A percentile compares a stretch with the other conserved stretches of the same genome.
Conservation (phyloP, 805 yeast genomes). For the Nakazawaea sp. region DNA sequence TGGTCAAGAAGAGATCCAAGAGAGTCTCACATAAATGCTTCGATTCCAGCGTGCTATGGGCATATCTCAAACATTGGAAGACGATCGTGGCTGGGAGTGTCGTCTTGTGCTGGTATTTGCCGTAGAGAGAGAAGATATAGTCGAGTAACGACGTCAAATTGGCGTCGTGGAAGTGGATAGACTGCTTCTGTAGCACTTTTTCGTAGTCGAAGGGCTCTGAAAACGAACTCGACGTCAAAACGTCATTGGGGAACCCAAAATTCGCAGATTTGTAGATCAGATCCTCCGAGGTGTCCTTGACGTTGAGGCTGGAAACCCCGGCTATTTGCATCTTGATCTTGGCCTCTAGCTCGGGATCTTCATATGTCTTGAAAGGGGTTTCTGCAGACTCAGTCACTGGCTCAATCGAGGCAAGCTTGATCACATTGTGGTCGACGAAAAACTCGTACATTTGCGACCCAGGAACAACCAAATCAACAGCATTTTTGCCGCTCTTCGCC, state of each 20-base stretch:
- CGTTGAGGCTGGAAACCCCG: constrained; percentile 18
- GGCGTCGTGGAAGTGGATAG: constrained; percentile 51
- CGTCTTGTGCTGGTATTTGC: constrained; percentile 38
- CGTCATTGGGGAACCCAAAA: constrained; percentile 27
- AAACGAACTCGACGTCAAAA: constrained; percentile 2
- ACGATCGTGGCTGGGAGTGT: constrained; percentile 62
- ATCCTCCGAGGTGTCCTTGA: constrained; percentile 14
- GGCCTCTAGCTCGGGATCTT: constrained; percentile 22
- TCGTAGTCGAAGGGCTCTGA: constrained; percentile 47
- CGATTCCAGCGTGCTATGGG: constrained; percentile 51
- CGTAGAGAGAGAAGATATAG: constrained; percentile 38
- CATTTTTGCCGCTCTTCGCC: constrained; percentile 34
- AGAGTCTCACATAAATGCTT: constrained; percentile 50
- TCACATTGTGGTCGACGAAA: constrained; percentile 45
- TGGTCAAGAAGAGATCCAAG: constrained; percentile 52
- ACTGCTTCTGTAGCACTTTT: constrained; percentile 49
- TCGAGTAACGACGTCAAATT: constrained; percentile 45
- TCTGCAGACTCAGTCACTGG: constrained; percentile 8
- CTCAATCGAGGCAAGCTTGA: constrained; percentile 16
- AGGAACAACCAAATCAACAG: constrained; percentile 50
- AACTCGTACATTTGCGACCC: constrained; percentile 52
- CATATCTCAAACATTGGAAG: constrained; percentile 65
- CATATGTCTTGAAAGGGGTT: constrained; percentile 14
- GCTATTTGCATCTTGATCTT: constrained; percentile 35
- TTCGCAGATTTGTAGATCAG: constrained; percentile 18